Base-by-base conservation (phyloP, 83 land plant genomes). In the Diphasiastrum complanatum region DNA sequence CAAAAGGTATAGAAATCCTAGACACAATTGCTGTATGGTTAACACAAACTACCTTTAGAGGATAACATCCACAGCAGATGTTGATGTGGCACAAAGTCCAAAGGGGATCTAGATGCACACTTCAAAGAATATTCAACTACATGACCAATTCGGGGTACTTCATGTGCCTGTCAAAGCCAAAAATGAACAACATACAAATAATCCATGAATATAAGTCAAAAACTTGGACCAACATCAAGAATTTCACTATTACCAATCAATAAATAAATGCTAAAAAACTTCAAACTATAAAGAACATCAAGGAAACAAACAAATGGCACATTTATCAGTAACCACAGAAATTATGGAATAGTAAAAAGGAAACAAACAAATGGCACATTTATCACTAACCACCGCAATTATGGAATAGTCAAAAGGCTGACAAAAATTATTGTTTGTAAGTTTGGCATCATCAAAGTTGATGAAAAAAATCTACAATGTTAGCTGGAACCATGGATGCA, bases 21-120 rank as follows among this genome's bases (percentile, higher is more conserved):
- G 22, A 47, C 2, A 5, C 18, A 35, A 49, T 4, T 33, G n/a
- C n/a, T n/a, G n/a, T n/a, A n/a, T n/a, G n/a, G n/a, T n/a, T 61
- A 59, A 65, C 66, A 47, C 6, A 70, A 61, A 31, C 71, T 76
- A 8, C 20, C 25, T 74, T 78, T 68, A 19, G 77, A 83, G 67
- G 85, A 83, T 8, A 85, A 35, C 12, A 79, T 69, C 99, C 99
- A 93, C 59, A 93, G 36, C 16, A 85, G 16, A n/a, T 76, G 87
- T 63, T 93, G 96, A 66, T 93, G 85, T 22, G 99, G 83, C 18
- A 70, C 47, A 60, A 85, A 79, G 41, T 77, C 84, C 22, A 69
- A 51, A 28, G 99, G 96, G 46, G 91, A 68, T 61, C 98, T 85
- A 37, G 88, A 77, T 14, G 90, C 75, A 40, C 45, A 72, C 16